These are phyloP conservation scores for Lobosporangium transversale DNA, from an alignment of 192 early-diverging fungal species.

Conservation along the genomic window DNA sequence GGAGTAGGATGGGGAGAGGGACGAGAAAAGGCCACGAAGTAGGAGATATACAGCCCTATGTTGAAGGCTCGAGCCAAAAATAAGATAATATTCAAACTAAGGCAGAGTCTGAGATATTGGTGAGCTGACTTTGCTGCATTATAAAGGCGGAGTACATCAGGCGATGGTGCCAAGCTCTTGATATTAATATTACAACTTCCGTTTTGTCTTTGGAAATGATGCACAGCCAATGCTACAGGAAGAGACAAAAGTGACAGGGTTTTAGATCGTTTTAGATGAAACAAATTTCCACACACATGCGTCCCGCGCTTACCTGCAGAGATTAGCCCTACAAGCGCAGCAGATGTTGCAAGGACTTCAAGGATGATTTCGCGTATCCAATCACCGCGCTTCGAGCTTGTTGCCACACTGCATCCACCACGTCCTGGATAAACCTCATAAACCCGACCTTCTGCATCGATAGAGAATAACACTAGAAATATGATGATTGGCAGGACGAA, in stretches of 20 bases:
- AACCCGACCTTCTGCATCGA: not conserved
- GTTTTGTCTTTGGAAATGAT: conserved; percentile 12
- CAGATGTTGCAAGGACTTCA: not conserved
- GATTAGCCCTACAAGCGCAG: not conserved
- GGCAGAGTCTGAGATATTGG: conserved; percentile 5
- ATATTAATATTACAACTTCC: conserved; percentile 7
- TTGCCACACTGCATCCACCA: conserved; percentile 24
- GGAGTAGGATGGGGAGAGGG: too few relatives aligned
- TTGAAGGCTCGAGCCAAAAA: not conserved
- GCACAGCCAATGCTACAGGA: not conserved
- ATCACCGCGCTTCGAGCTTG: not conserved
- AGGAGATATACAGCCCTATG: not conserved
- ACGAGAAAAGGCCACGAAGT: not conserved
- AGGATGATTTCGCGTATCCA: not conserved
- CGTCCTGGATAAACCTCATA: conserved; percentile 13
- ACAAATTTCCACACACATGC: too few relatives aligned
- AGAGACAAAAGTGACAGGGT: too few relatives aligned
- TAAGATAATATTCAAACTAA: conserved; percentile 2
- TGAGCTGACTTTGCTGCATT: conserved; percentile 1
- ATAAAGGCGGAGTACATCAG: conserved; percentile 12
- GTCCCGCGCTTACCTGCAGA: conserved; percentile 3
- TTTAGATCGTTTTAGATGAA: too few relatives aligned
- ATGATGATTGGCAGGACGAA: not conserved
- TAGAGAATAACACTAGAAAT: conserved; percentile 1
- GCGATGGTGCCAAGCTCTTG: conserved; percentile 13